phyloP scores from a whole-genome alignment of 495 filamentous ascomycete species.

The Aspergillus biplanus region DNA sequence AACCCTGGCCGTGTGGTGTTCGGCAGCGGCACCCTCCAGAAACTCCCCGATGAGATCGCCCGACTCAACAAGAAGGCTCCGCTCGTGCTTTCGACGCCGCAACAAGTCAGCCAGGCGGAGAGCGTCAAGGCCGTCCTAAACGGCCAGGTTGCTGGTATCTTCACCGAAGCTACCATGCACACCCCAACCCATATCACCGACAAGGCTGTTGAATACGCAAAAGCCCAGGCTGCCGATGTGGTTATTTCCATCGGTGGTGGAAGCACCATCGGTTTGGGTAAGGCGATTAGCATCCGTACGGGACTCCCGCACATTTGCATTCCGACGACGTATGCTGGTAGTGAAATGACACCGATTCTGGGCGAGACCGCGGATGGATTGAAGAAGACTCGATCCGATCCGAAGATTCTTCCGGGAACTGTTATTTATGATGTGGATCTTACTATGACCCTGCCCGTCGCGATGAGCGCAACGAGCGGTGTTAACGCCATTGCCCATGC shows the following conservation, averaged over 20 bases:
- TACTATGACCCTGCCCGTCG: conserved; percentile 64
- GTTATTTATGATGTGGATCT: conserved; percentile 74
- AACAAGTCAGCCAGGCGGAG: conserved; percentile 57
- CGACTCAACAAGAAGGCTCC: conserved; percentile 58
- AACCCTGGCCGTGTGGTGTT: conserved; percentile 65
- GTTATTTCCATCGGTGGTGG: conserved; percentile 67
- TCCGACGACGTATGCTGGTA: conserved; percentile 71
- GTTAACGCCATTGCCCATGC: conserved; percentile 74
- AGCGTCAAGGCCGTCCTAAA: conserved; percentile 52
- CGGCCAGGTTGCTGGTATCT: conserved; percentile 58
- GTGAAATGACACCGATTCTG: conserved; percentile 71
- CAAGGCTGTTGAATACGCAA: conserved; percentile 58
- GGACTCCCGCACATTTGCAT: conserved; percentile 68
- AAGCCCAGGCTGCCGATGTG: conserved; percentile 51
- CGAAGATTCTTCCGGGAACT: conserved; percentile 65
- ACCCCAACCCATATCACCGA: conserved; percentile 67
- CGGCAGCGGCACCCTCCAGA: conserved; percentile 62
- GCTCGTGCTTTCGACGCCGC: conserved; percentile 61
- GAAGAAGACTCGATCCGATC: conserved; percentile 68
- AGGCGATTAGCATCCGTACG: conserved; percentile 67
- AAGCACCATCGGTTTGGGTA: conserved; percentile 67
- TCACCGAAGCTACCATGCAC: conserved; percentile 69
- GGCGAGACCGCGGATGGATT: conserved; percentile 66
- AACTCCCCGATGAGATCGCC: conserved; percentile 61
- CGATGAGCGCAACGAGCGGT: conserved; percentile 65